Conservation (phyloP, 2,329 filamentous ascomycete genomes). For the Epichloe aotearoae region DNA sequence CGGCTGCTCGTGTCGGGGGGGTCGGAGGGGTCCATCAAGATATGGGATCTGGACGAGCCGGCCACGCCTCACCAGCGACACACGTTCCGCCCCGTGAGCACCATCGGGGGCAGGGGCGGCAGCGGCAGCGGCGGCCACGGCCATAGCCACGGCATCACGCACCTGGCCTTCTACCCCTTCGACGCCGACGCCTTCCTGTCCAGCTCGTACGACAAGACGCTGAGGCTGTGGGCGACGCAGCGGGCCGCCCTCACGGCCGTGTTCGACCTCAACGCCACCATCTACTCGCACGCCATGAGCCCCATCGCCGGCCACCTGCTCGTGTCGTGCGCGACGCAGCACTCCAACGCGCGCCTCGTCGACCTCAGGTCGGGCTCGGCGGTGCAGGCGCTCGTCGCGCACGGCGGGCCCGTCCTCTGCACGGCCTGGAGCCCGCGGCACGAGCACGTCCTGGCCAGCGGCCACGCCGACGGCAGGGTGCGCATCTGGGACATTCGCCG, state of each 20-base stretch:
- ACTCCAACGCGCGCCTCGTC: slow-evolving; percentile 70
- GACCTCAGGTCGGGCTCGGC: slow-evolving; percentile 70
- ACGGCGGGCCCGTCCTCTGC: slow-evolving; percentile 53
- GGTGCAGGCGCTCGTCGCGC: slow-evolving; percentile 57
- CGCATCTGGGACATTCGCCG: slow-evolving; percentile 80
- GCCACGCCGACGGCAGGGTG: slow-evolving; percentile 71
- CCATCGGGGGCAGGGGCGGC: slow-evolving; percentile 22
- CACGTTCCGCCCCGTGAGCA: slow-evolving; percentile 40
- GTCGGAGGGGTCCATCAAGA: slow-evolving; percentile 66
- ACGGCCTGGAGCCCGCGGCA: slow-evolving; percentile 71
- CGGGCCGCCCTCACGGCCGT: slow-evolving; percentile 46
- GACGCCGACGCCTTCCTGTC: slow-evolving; percentile 64
- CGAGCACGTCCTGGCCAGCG: slow-evolving; percentile 70
- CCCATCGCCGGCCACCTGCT: slow-evolving; percentile 59
- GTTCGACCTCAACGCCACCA: slow-evolving; percentile 53
- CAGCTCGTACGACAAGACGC: slow-evolving; percentile 62
- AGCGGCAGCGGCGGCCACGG: slow-evolving; percentile 31
- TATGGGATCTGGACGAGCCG: slow-evolving; percentile 72
- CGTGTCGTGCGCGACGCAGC: slow-evolving; percentile 78
- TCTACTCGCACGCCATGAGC: slow-evolving; percentile 70
- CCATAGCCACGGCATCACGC: slow-evolving; percentile 61
- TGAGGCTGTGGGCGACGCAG: slow-evolving; percentile 63
- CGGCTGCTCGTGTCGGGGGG: slow-evolving; percentile 74
- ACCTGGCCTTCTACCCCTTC: slow-evolving; percentile 67
- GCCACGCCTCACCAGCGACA: slow-evolving; percentile 29